phyloP scores from a whole-genome alignment of 1,284 basidiomycete species.

The Fomitopsis palustris region DNA sequence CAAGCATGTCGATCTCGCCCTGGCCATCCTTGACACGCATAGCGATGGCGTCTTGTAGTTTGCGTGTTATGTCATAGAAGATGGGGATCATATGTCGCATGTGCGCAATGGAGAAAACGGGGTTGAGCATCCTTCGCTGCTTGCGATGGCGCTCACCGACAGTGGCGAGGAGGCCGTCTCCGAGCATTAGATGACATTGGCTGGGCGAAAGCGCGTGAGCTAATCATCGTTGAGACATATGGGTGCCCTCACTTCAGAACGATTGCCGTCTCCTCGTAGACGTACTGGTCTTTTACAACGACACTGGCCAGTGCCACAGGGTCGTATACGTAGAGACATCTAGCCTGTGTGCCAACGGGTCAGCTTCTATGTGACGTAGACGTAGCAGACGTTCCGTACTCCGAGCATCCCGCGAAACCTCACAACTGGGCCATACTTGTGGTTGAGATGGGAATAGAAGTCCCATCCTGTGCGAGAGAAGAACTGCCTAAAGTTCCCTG shows the following conservation, averaged over 20 bases:
- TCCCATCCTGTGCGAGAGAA: constrained; percentile 11
- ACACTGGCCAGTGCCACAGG: constrained; percentile 26
- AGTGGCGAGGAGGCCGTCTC: constrained; percentile 17
- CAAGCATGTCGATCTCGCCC: constrained; percentile 27
- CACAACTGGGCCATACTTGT: constrained; percentile 18
- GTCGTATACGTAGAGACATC: constrained; percentile 20
- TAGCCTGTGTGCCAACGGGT: constrained; percentile 8
- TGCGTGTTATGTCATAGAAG: constrained; percentile 15
- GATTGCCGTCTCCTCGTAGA: constrained; percentile 21
- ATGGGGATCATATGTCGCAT: constrained; percentile 24
- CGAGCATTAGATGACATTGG: constrained; percentile 8
- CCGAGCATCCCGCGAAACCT: constrained; percentile 15
- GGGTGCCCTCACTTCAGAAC: constrained; percentile 1
- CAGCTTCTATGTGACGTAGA: neutral
- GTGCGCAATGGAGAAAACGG: constrained; percentile 23
- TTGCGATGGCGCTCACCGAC: constrained; percentile 21
- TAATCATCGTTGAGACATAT: neutral
- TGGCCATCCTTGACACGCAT: constrained; percentile 12
- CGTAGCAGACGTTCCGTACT: neutral
- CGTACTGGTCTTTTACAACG: constrained; percentile 29
- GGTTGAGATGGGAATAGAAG: constrained; percentile 14
- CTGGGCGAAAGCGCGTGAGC: neutral
- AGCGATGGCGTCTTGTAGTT: constrained; percentile 18
- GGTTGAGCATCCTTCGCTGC: constrained; percentile 27
- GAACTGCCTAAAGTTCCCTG: neutral